Conservation (phyloP, 352 stramenopile genomes). For the Phytophthora kernoviae region DNA sequence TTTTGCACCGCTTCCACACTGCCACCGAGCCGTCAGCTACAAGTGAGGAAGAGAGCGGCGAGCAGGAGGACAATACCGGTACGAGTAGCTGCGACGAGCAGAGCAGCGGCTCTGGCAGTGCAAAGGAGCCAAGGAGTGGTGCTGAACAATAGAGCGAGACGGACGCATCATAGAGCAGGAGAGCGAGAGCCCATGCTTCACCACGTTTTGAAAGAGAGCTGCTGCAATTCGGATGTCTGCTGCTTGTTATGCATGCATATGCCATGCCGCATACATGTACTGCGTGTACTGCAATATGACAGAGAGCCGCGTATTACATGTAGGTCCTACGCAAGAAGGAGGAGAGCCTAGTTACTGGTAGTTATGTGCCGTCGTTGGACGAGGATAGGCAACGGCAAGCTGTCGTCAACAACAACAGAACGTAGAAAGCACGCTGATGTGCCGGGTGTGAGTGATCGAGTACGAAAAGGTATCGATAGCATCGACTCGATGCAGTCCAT, state of each 20-base stretch:
- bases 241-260: not conserved
- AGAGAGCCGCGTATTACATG: too few species aligned
- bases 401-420: not conserved
- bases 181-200: not conserved
- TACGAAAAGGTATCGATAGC: not conserved
- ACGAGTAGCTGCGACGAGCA: conserved; percentile 5
- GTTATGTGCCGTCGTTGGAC: not conserved
- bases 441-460: conserved; percentile 9
- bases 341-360: not conserved
- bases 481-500: conserved; percentile 15
- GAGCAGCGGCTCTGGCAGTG: not conserved
- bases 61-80: not conserved
- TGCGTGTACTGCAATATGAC: too few species aligned
- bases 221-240: not conserved
- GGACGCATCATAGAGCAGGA: not conserved
- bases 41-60: conserved; percentile 20
- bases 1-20: conserved; percentile 65
- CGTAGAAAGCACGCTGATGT: not conserved
- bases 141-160: not conserved
- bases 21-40: conserved; percentile 13
- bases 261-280: not conserved
- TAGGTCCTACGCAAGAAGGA: too few species aligned
- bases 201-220: not conserved
- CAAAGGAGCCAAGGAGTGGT: conserved; percentile 1
- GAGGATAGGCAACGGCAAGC: not conserved